Conservation (phyloP, 352 stramenopile genomes). For the Phytopythium boreale region DNA sequence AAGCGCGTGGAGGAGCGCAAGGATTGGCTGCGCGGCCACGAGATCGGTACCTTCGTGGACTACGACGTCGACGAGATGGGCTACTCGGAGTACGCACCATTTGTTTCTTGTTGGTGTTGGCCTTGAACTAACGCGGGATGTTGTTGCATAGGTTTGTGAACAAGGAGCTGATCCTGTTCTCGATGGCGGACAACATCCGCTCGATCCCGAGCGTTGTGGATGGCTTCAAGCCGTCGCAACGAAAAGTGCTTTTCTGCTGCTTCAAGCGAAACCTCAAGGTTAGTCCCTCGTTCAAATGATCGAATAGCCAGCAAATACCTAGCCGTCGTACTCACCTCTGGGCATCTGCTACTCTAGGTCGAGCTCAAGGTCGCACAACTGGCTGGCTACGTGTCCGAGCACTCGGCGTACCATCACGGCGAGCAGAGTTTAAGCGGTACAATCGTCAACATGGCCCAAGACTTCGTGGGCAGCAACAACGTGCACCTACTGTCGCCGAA, state of each 20-base stretch:
- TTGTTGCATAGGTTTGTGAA: constrained; percentile 91
- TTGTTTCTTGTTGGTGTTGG: not conserved
- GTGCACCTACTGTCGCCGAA: constrained; percentile 94
- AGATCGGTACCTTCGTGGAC: constrained; percentile 88
- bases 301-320: not conserved
- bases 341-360: constrained; percentile 17
- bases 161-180: constrained; percentile 99
- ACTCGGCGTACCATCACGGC: constrained; percentile 98
- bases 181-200: constrained; percentile 96
- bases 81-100: constrained; percentile 86
- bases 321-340: constrained; percentile 5
- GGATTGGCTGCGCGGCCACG: constrained; percentile 92
- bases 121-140: not conserved
- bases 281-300: constrained; percentile 24
- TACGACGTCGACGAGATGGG: constrained; percentile 91
- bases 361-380: constrained; percentile 94
- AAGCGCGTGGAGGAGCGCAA: constrained; percentile 95
- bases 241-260: constrained; percentile 97
- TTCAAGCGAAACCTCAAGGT: constrained; percentile 98
- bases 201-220: constrained; percentile 96
- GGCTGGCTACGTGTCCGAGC: constrained; percentile 96
- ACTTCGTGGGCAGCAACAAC: constrained; percentile 99
- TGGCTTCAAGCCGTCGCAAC: constrained; percentile 98
- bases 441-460: constrained; percentile 98
- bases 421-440: constrained; percentile 94